Evolutionary conservation across 495 filamentous ascomycete species (phyloP).

Genomic region (Hypoxylon trugodes): DNA sequence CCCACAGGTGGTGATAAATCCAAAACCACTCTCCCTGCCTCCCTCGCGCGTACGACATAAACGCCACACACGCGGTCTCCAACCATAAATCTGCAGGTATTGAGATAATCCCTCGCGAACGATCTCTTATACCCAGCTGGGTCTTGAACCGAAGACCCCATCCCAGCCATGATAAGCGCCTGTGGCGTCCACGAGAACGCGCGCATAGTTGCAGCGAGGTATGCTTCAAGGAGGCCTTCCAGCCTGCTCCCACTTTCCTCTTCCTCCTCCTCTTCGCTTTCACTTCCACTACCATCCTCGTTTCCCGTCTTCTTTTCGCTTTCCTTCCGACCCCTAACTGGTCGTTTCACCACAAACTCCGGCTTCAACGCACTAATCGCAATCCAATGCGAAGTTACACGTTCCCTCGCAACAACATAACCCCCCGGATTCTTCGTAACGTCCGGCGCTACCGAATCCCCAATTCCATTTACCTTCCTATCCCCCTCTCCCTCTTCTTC

Average conservation of each 20-base stretch:
- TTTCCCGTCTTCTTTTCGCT: too few species aligned
- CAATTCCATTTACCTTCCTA: too few species aligned
- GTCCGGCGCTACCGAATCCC: neutral
- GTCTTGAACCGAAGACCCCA: conserved; percentile 8
- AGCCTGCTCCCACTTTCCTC: neutral
- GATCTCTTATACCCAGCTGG: conserved; percentile 17
- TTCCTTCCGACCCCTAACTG: too few species aligned
- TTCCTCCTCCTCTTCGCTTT: too few species aligned
- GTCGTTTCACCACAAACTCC: neutral
- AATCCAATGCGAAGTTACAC: conserved; percentile 36
- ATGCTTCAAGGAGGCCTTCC: conserved; percentile 29
- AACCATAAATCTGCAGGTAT: conserved; percentile 20
- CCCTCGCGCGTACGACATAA: conserved; percentile 31
- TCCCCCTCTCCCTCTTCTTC: too few species aligned
- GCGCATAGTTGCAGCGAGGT: conserved; percentile 43
- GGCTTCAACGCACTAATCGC: neutral
- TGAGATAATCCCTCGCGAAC: conserved; percentile 37
- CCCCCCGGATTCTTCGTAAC: conserved; percentile 7
- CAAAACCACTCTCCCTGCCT: conserved; percentile 34
- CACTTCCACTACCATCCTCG: too few species aligned
- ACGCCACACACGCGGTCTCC: conserved; percentile 46
- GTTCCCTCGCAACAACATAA: conserved; percentile 42
- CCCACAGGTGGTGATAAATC: conserved; percentile 39
- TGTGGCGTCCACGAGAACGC: conserved; percentile 47
- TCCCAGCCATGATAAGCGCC: conserved; percentile 33